Conservation (phyloP, 2,329 filamentous ascomycete species). For the Colletotrichum filicis region DNA sequence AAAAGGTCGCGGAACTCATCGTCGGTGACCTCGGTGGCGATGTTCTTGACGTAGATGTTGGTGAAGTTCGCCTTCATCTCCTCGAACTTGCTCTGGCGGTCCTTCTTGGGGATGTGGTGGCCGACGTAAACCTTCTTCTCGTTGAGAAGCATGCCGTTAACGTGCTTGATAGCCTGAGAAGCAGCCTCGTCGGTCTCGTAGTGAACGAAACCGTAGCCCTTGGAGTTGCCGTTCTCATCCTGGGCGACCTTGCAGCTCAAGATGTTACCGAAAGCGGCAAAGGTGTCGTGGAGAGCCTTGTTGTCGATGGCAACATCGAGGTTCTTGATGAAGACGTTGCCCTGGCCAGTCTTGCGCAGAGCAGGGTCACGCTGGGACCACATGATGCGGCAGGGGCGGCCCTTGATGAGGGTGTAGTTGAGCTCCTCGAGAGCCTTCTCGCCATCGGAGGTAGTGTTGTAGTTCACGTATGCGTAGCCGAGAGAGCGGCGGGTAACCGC, state of each 20-base stretch:
- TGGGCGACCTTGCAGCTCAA: slow-evolving; percentile 99
- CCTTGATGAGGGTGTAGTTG: slow-evolving; percentile 99
- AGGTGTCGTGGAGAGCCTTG: slow-evolving; percentile 99
- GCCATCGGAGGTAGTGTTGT: slow-evolving; percentile 96
- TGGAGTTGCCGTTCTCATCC: slow-evolving; percentile 96
- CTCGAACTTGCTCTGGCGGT: slow-evolving; percentile 99
- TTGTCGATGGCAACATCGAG: slow-evolving; percentile 98
- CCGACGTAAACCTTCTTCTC: slow-evolving; percentile 99
- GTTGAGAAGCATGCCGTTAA: slow-evolving; percentile 99
- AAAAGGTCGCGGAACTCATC: slow-evolving; percentile 96
- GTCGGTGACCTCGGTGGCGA: slow-evolving; percentile 84
- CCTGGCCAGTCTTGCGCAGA: slow-evolving; percentile 98
- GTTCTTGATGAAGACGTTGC: slow-evolving; percentile 99
- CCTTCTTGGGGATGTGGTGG: slow-evolving; percentile 99
- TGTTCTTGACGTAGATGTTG: slow-evolving; percentile 99
- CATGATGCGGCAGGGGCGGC: slow-evolving; percentile 99
- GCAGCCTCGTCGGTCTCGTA: slow-evolving; percentile 99
- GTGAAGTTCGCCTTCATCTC: slow-evolving; percentile 99
- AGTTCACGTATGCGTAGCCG: slow-evolving; percentile 99
- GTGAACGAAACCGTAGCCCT: slow-evolving; percentile 99
- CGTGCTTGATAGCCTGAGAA: slow-evolving; percentile 97
- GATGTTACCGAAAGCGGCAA: slow-evolving; percentile 98
- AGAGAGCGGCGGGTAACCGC: slow-evolving; percentile 98
- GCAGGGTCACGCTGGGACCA: slow-evolving; percentile 99
- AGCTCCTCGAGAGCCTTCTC: slow-evolving; percentile 99